A percentile compares a stretch with the other conserved stretches of the same genome.
Conservation (phyloP, 2,329 filamentous ascomycete species). For the Chlorencoelia australis region DNA sequence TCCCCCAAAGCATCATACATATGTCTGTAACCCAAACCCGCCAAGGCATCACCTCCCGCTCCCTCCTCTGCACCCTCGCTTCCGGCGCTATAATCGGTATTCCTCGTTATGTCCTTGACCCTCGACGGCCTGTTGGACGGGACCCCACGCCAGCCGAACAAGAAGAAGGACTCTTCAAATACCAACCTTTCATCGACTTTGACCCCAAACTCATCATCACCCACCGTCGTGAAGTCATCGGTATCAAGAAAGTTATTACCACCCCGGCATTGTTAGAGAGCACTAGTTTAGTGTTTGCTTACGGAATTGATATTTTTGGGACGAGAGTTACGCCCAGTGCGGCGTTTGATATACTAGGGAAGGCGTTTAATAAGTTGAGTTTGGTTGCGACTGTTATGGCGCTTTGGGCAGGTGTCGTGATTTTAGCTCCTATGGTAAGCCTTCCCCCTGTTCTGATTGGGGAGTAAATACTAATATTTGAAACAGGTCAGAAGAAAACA, state of each 20-base stretch:
- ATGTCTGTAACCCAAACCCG: conserved; percentile 80
- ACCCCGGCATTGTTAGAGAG: conserved; percentile 78
- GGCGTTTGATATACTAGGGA: conserved; percentile 85
- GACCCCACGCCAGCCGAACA: conserved; percentile 71
- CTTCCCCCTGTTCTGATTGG: neutral
- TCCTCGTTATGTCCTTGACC: conserved; percentile 69
- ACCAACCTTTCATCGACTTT: conserved; percentile 68
- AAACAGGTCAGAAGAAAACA: conserved; percentile 52
- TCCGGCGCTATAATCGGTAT: conserved; percentile 69
- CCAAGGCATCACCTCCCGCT: conserved; percentile 80
- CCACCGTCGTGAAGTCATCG: conserved; percentile 73
- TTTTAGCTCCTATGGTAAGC: conserved; percentile 79
- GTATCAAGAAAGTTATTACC: conserved; percentile 62
- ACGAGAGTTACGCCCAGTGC: conserved; percentile 79
- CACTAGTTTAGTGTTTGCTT: conserved; percentile 81
- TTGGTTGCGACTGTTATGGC: conserved; percentile 77
- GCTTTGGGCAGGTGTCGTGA: conserved; percentile 63
- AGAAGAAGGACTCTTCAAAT: conserved; percentile 74
- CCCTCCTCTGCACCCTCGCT: conserved; percentile 71
- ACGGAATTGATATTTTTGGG: conserved; percentile 80
- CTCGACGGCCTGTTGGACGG: conserved; percentile 74
- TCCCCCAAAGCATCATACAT: conserved; percentile 67
- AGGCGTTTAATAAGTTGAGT: conserved; percentile 85
- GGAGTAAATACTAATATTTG: conserved; percentile 26
- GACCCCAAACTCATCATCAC: conserved; percentile 73